Conservation (phyloP, 352 stramenopile species). For the Globisporangium alternatum region DNA sequence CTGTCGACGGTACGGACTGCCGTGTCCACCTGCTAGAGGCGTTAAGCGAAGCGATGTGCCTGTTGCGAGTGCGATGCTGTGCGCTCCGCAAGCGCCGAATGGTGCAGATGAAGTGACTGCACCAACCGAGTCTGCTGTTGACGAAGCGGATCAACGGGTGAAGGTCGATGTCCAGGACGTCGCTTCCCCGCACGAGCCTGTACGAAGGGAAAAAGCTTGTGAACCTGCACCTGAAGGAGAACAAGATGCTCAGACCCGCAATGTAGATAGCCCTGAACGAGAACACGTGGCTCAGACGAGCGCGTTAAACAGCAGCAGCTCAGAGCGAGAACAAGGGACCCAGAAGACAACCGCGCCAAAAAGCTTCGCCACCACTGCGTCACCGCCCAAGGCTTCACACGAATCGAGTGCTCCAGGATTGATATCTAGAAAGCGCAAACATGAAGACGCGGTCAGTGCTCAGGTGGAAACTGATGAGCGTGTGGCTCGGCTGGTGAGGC, state of each 20-base stretch:
- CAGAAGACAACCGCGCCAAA: not conserved
- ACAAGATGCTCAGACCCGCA: not conserved
- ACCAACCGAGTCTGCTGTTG: not conserved
- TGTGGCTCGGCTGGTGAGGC: not conserved
- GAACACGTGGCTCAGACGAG: not conserved
- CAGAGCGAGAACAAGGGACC: not conserved
- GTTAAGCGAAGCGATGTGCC: not conserved
- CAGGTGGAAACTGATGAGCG: not conserved
- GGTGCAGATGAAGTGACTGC: not conserved
- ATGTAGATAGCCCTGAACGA: not conserved
- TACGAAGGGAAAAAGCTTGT: not conserved
- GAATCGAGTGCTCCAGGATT: not conserved
- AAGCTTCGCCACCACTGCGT: not conserved
- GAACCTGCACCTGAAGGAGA: not conserved
- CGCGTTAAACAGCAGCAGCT: not conserved
- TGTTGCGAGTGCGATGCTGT: not conserved
- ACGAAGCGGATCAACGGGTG: not conserved
- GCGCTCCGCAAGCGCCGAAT: not conserved
- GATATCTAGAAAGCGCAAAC: conserved; percentile 12
- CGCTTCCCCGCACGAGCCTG: not conserved
- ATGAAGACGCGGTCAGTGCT: conserved; percentile 4
- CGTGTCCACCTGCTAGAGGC: conserved; percentile 14
- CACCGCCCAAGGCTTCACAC: not conserved
- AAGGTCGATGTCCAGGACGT: not conserved
- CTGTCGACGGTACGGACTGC: conserved; percentile 37